Evolutionary conservation across 139 green algal species (phyloP).

Genomic region (Nannochloris sp.): DNA sequence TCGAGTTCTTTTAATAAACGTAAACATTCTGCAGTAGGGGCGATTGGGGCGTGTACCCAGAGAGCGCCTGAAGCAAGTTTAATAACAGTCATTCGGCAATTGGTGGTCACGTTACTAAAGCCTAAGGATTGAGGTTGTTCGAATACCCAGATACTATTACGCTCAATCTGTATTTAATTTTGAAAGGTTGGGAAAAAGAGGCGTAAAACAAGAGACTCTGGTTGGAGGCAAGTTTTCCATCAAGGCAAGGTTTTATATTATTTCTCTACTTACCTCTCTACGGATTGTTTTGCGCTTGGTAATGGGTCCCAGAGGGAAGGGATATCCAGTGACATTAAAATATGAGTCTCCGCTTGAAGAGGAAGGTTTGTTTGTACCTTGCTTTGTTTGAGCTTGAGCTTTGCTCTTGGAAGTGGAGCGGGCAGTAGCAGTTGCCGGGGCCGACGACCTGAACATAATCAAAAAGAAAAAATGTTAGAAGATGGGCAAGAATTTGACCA

Average conservation of each 20-base stretch:
- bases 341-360: slow-evolving; percentile 22
- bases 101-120: slow-evolving; percentile 66
- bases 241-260: not conserved
- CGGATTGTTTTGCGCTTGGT: slow-evolving; percentile 34
- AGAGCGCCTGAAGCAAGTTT: slow-evolving; percentile 68
- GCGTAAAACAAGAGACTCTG: too few relatives aligned
- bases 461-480: not conserved
- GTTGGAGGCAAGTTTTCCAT: too few relatives aligned
- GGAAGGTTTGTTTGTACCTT: too few relatives aligned
- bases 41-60: slow-evolving; percentile 81
- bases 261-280: slow-evolving; percentile 23
- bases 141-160: slow-evolving; percentile 74
- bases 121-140: slow-evolving; percentile 75
- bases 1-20: slow-evolving; percentile 53
- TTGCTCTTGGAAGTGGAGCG: not conserved
- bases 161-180: slow-evolving; percentile 43
- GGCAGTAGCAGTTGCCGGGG: not conserved
- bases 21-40: slow-evolving; percentile 59
- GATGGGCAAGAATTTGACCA: too few relatives aligned
- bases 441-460: not conserved
- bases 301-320: slow-evolving; percentile 77
- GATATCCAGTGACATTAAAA: slow-evolving; percentile 73
- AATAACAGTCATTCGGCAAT: slow-evolving; percentile 80
- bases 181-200: too few relatives aligned
- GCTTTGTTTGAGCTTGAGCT: too few relatives aligned